Evolutionary conservation across 352 stramenopile genomes (phyloP).

Genomic region (Paralagenidium karlingii): DNA sequence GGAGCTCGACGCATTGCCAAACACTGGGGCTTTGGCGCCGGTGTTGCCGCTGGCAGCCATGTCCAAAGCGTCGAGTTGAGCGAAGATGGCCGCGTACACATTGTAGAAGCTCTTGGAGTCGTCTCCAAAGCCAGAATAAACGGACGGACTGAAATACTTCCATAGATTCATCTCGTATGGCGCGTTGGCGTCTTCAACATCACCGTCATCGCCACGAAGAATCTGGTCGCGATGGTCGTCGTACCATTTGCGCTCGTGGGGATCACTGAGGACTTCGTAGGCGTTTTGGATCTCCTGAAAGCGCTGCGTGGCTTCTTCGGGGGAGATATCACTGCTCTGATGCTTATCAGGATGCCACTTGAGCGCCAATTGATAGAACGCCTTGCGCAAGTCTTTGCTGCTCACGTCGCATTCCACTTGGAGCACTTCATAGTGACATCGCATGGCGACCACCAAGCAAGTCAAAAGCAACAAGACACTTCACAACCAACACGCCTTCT

Average conservation of each 20-base stretch:
- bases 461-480: no score
- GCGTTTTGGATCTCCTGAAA: slow-evolving; percentile 82
- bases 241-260: slow-evolving; percentile 82
- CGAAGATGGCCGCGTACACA: slow-evolving; percentile 61
- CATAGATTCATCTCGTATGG: slow-evolving; percentile 65
- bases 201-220: slow-evolving; percentile 45
- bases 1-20: slow-evolving; percentile 24
- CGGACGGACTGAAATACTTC: slow-evolving; percentile 58
- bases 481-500: no score
- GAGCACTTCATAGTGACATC: slow-evolving; percentile 79
- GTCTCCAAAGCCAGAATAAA: slow-evolving; percentile 68
- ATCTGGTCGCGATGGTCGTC: slow-evolving; percentile 82
- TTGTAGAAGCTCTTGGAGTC: slow-evolving; percentile 67
- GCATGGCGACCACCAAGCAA: no score
- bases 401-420: slow-evolving; percentile 37
- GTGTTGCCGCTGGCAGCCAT: slow-evolving; percentile 6
- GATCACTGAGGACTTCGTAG: slow-evolving; percentile 78
- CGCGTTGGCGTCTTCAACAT: slow-evolving; percentile 14
- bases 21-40: slow-evolving; percentile 27
- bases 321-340: slow-evolving; percentile 50
- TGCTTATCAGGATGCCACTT: slow-evolving; percentile 83
- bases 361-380: slow-evolving; percentile 59
- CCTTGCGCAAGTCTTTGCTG: slow-evolving; percentile 55
- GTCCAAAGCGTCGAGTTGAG: slow-evolving; percentile 63
- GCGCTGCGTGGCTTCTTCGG: slow-evolving; percentile 57